Conservation (phyloP, 169 alveolate species). For the Plasmodium malariae region DNA sequence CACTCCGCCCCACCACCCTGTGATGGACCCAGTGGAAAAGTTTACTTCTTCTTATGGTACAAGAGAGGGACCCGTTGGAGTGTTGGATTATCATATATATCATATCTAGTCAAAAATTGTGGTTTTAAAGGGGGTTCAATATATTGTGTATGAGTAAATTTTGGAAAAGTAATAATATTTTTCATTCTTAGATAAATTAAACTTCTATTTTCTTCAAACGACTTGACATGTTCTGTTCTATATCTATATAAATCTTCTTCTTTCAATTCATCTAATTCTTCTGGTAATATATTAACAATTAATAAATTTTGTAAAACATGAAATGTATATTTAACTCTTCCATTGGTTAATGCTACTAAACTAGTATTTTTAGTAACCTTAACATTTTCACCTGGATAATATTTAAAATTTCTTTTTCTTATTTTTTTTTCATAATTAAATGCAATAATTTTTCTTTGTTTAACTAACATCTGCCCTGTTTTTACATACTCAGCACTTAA, state of each 20-base stretch:
- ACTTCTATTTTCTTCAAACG: constrained; percentile 89
- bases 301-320: constrained; percentile 85
- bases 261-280: constrained; percentile 87
- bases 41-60: constrained; percentile 44
- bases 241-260: constrained; percentile 91
- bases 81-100: constrained; percentile 87
- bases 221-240: constrained; percentile 90
- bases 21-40: too few species aligned
- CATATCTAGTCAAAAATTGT: constrained; percentile 80
- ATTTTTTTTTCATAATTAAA: constrained; percentile 83
- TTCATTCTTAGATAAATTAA: constrained; percentile 84
- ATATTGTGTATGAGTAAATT: constrained; percentile 45
- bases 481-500: constrained; percentile 90
- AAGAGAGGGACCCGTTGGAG: constrained; percentile 80
- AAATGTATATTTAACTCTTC: constrained; percentile 90
- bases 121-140: constrained; percentile 89
- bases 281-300: constrained; percentile 91
- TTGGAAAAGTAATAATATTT: constrained; percentile 81
- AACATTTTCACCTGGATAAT: constrained; percentile 89
- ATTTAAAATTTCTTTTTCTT: constrained; percentile 86
- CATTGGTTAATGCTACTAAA: constrained; percentile 82
- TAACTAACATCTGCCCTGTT: constrained; percentile 85
- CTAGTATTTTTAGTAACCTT: constrained; percentile 86
- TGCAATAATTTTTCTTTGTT: constrained; percentile 86
- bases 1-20: too few species aligned